Conservation (phyloP, 441 rosid species). For the Eutrema salsugineum region DNA sequence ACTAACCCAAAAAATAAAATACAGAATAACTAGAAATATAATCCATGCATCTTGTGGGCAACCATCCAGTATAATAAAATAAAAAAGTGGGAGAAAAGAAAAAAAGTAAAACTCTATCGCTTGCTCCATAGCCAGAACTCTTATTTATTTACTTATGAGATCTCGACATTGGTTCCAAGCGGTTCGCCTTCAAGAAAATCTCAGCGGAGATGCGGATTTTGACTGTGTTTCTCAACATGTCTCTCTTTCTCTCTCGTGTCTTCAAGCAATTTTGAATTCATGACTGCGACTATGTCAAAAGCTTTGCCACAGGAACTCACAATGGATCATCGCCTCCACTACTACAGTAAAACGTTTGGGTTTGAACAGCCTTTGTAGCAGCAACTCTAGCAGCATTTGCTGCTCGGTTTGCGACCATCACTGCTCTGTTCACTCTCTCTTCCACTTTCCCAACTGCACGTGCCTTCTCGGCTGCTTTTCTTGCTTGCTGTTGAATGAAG, state of each 20-base stretch:
- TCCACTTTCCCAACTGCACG: constrained; percentile 42
- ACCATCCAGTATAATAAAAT: too few relatives aligned
- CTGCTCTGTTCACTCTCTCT: constrained; percentile 59
- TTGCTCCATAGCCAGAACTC: constrained; percentile 34
- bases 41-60: too few relatives aligned
- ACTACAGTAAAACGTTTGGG: constrained; percentile 36
- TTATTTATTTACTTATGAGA: constrained; percentile 24
- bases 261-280: neutral
- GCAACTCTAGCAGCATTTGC: constrained; percentile 90
- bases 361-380: constrained; percentile 75
- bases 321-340: constrained; percentile 23
- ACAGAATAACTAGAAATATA: too few relatives aligned
- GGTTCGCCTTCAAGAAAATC: constrained; percentile 25
- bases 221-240: neutral
- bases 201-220: neutral
- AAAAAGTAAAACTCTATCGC: constrained; percentile 18
- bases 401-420: constrained; percentile 66
- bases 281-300: constrained; percentile 16
- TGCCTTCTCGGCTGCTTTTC: constrained; percentile 57
- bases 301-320: constrained; percentile 17
- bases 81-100: neutral
- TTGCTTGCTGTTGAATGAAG: constrained; percentile 59
- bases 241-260: neutral
- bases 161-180: constrained; percentile 33
- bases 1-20: too few relatives aligned